phyloP scores from a whole-genome alignment of 495 filamentous ascomycete genomes.

The Sabuloglossum arenarium region DNA sequence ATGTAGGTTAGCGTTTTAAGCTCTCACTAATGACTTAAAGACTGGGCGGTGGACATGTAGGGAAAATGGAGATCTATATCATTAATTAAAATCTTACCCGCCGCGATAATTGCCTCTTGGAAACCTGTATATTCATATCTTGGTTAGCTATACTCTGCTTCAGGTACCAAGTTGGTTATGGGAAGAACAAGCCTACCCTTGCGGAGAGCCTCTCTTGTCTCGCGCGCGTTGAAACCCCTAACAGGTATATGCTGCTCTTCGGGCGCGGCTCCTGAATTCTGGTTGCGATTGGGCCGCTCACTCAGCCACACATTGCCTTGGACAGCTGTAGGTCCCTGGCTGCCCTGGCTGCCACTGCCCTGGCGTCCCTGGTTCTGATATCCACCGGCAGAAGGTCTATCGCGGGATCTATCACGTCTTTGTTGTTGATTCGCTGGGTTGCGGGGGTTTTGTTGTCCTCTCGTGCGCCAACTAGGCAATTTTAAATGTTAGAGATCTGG shows the following conservation, averaged over 20 bases:
- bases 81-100: background rate
- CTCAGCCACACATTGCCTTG: background rate
- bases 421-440: background rate
- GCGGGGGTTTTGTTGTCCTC: background rate
- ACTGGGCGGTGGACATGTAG: background rate
- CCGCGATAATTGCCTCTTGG: background rate
- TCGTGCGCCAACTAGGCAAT: background rate
- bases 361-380: background rate
- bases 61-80: background rate
- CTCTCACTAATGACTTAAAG: background rate
- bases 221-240: background rate
- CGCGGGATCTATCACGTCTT: background rate
- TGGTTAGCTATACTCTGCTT: background rate
- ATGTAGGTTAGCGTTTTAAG: background rate
- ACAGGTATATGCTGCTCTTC: conserved; percentile 3
- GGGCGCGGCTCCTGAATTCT: background rate
- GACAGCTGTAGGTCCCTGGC: background rate
- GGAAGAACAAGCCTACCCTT: background rate
- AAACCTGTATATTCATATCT: background rate
- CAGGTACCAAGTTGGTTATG: background rate
- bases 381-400: background rate
- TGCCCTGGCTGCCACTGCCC: background rate
- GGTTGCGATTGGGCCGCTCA: background rate
- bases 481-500: background rate
- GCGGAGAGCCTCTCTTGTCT: conserved; percentile 1